phyloP scores from a whole-genome alignment of 2,329 filamentous ascomycete genomes.

The Penicillium freii region DNA sequence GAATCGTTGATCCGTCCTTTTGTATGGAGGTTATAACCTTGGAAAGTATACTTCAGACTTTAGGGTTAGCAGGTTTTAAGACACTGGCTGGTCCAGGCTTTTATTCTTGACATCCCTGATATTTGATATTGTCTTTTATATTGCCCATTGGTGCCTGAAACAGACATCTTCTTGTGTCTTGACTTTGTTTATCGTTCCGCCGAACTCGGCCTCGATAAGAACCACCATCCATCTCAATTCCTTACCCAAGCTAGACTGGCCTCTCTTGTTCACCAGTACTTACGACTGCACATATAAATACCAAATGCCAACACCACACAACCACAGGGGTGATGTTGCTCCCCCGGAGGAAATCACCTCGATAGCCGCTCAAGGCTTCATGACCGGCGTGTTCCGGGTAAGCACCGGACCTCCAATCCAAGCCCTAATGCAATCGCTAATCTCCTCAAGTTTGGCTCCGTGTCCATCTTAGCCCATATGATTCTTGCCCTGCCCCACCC shows the following conservation, averaged over 20 bases:
- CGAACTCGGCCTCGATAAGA: slow-evolving; percentile 11
- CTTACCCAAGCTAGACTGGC: not conserved
- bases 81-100: slow-evolving; percentile 18
- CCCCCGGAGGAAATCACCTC: slow-evolving; percentile 44
- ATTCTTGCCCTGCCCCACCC: slow-evolving; percentile 45
- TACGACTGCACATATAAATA: not conserved
- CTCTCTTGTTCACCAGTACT: not conserved
- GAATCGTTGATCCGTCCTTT: slow-evolving; percentile 24
- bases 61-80: not conserved
- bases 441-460: slow-evolving; percentile 41
- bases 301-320: slow-evolving; percentile 44
- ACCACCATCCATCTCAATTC: not conserved
- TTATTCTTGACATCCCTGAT: not conserved
- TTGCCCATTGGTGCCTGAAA: not conserved
- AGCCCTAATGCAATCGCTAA: slow-evolving; percentile 1
- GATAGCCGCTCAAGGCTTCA: slow-evolving; percentile 44
- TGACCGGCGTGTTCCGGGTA: slow-evolving; percentile 45
- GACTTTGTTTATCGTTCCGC: not conserved
- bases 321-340: slow-evolving; percentile 40
- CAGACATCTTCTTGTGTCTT: not conserved
- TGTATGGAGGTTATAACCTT: slow-evolving; percentile 4
- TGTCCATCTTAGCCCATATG: slow-evolving; percentile 48
- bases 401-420: slow-evolving; percentile 14
- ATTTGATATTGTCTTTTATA: not conserved
- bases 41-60: slow-evolving; percentile 10